phyloP scores from a whole-genome alignment of 2,329 filamentous ascomycete genomes.

The Cladophialophora chaetospira region DNA sequence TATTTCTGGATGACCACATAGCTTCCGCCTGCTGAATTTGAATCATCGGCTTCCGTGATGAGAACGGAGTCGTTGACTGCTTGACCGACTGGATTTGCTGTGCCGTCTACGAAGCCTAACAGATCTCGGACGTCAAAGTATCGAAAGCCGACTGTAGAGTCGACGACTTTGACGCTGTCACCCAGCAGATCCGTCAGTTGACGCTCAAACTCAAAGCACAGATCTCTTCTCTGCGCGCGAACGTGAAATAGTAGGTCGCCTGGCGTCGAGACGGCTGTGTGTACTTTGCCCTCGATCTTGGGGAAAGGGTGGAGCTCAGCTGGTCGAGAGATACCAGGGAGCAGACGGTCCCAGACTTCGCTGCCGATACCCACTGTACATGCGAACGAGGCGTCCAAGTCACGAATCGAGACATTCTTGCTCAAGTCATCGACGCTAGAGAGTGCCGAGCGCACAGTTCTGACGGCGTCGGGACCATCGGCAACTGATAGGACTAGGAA shows the following conservation, averaged over 20 bases:
- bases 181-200: constrained; percentile 56
- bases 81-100: constrained; percentile 57
- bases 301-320: constrained; percentile 51
- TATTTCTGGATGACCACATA: constrained; percentile 65
- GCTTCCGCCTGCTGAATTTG: constrained; percentile 49
- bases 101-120: constrained; percentile 63
- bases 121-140: constrained; percentile 63
- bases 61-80: constrained; percentile 49
- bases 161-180: constrained; percentile 51
- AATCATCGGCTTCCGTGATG: constrained; percentile 47
- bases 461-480: constrained; percentile 37
- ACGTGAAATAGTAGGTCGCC: constrained; percentile 63
- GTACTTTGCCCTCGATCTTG: constrained; percentile 49
- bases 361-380: constrained; percentile 60
- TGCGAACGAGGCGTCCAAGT: constrained; percentile 49
- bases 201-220: constrained; percentile 62
- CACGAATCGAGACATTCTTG: constrained; percentile 58
- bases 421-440: constrained; percentile 49
- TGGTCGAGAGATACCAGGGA: constrained; percentile 47
- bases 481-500: constrained; percentile 55
- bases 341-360: constrained; percentile 54
- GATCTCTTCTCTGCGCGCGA: constrained; percentile 57
- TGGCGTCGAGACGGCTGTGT: constrained; percentile 58
- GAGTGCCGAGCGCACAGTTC: constrained; percentile 49
- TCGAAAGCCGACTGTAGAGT: constrained; percentile 59